Percentiles rank a stretch among this genome's conserved stretches.
These are phyloP conservation scores for Suillus clintonianus DNA, from an alignment of 768 basidiomycete genomes.

Conservation along the genomic window DNA sequence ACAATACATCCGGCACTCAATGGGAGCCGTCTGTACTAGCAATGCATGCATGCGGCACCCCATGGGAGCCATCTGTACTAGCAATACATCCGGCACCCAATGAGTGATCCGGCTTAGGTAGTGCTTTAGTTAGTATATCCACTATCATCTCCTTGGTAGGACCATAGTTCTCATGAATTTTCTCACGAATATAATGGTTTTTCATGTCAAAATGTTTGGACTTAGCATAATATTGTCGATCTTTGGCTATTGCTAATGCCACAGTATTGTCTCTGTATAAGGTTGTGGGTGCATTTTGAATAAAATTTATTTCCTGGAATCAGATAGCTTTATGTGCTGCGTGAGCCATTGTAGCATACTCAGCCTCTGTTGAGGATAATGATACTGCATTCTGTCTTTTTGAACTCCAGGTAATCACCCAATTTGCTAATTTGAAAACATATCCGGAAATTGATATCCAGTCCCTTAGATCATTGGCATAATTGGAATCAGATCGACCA, in stretches of 20 bases:
- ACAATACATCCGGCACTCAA: too few relatives aligned
- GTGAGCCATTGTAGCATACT: constrained; percentile 11
- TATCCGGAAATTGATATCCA: constrained; percentile 23
- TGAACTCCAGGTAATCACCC: constrained; percentile 28
- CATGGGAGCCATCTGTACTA: too few relatives aligned
- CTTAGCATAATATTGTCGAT: constrained; percentile 20
- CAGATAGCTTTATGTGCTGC: too few relatives aligned
- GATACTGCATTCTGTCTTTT: constrained; percentile 35
- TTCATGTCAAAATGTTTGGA: constrained; percentile 17
- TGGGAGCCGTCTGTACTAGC: too few relatives aligned
- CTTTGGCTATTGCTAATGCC: constrained; percentile 30
- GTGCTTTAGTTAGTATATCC: too few relatives aligned
- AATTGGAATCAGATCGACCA: constrained; percentile 27
- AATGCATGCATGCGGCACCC: too few relatives aligned
- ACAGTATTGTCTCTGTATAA: constrained; percentile 18
- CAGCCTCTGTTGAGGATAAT: not conserved
- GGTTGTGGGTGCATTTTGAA: constrained; percentile 17
- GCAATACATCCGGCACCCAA: too few relatives aligned
- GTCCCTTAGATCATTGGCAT: constrained; percentile 26
- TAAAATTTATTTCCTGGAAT: too few relatives aligned
- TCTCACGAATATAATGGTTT: too few relatives aligned
- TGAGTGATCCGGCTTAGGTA: too few relatives aligned
- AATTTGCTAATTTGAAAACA: constrained; percentile 30
- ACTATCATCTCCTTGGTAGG: too few relatives aligned
- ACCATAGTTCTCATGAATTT: too few relatives aligned